phyloP scores from a whole-genome alignment of 345 rosid genomes.

The Rhizophora mangle region DNA sequence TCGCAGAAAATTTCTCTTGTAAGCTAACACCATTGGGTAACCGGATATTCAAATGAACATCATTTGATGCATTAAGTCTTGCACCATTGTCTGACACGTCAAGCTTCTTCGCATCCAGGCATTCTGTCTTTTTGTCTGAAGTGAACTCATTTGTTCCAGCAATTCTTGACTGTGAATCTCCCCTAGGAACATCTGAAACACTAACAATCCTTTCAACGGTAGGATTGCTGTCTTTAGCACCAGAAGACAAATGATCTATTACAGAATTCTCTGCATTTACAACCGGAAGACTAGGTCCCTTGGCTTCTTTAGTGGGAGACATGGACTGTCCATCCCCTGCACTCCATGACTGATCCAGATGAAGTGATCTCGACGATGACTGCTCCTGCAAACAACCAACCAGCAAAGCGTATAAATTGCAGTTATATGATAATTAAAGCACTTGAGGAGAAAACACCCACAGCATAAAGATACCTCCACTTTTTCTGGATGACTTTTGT shows the following conservation, averaged over 20 bases:
- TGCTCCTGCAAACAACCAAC: conserved; percentile 11
- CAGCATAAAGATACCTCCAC: conserved; percentile 35
- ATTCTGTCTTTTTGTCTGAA: conserved; percentile 26
- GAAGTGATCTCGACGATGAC: conserved; percentile 31
- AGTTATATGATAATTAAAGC: conserved; percentile 13
- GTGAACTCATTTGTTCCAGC: conserved; percentile 20
- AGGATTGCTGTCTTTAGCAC: conserved; percentile 21
- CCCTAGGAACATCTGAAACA: conserved; percentile 20
- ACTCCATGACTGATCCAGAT: conserved; percentile 14
- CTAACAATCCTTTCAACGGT: conserved; percentile 20
- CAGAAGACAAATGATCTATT: conserved; percentile 23
- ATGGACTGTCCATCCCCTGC: conserved; percentile 25
- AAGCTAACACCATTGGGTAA: conserved; percentile 64
- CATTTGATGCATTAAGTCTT: conserved; percentile 34
- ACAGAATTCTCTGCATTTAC: conserved; percentile 20
- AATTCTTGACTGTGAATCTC: conserved; percentile 10
- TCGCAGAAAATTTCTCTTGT: conserved; percentile 63
- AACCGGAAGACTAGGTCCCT: conserved; percentile 27
- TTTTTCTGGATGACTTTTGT: conserved; percentile 18
- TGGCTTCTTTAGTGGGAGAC: conserved; percentile 22
- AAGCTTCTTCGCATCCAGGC: conserved; percentile 20
- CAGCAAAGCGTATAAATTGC: neutral
- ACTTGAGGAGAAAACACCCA: neutral
- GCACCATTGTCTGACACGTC: conserved; percentile 11
- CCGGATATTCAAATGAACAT: conserved; percentile 69